Percentiles rank a stretch among this genome's conserved stretches.
These are phyloP conservation scores for Mycogone perniciosa DNA, from an alignment of 2,329 filamentous ascomycete species.

Conservation along the genomic window DNA sequence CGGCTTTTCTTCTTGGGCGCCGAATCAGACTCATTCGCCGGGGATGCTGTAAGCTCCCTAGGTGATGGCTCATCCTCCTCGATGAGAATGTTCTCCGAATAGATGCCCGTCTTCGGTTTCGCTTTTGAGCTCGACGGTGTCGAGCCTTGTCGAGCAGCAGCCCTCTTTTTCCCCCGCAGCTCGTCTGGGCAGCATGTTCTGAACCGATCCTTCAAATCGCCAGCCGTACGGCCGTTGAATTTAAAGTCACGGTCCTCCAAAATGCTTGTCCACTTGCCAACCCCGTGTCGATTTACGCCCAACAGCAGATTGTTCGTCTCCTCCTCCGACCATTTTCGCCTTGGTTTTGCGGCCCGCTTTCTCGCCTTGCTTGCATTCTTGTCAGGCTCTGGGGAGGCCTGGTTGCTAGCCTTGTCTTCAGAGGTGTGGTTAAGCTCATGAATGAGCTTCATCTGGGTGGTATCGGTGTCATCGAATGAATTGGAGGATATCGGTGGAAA, in stretches of 20 bases:
- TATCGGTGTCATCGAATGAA: slow-evolving; percentile 45
- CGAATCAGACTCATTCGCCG: slow-evolving; percentile 26
- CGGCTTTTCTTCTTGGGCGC: slow-evolving; percentile 44
- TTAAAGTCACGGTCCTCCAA: slow-evolving; percentile 53
- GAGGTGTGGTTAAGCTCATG: slow-evolving; percentile 35
- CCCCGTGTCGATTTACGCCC: slow-evolving; percentile 55
- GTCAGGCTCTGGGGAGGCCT: slow-evolving; percentile 26
- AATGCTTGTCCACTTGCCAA: slow-evolving; percentile 61
- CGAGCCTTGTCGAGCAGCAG: not conserved
- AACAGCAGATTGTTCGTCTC: slow-evolving; percentile 57
- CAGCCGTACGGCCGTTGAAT: slow-evolving; percentile 56
- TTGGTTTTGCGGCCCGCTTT: slow-evolving; percentile 49
- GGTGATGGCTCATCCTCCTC: slow-evolving; percentile 31
- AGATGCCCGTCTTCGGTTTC: slow-evolving; percentile 42
- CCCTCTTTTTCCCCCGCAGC: slow-evolving; percentile 35
- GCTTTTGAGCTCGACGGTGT: slow-evolving; percentile 25
- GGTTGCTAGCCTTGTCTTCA: slow-evolving; percentile 20
- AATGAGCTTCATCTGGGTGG: slow-evolving; percentile 35
- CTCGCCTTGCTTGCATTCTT: slow-evolving; percentile 36
- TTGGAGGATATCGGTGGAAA: slow-evolving; percentile 57
- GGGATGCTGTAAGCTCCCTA: slow-evolving; percentile 21
- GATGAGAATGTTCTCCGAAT: slow-evolving; percentile 52
- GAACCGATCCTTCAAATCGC: slow-evolving; percentile 60
- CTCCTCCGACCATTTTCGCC: slow-evolving; percentile 58
- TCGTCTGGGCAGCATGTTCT: slow-evolving; percentile 60